Percentiles rank a stretch among this genome's conserved stretches.
phyloP scores from a whole-genome alignment of 495 filamentous ascomycete species.

The Recurvomyces mirabilis region DNA sequence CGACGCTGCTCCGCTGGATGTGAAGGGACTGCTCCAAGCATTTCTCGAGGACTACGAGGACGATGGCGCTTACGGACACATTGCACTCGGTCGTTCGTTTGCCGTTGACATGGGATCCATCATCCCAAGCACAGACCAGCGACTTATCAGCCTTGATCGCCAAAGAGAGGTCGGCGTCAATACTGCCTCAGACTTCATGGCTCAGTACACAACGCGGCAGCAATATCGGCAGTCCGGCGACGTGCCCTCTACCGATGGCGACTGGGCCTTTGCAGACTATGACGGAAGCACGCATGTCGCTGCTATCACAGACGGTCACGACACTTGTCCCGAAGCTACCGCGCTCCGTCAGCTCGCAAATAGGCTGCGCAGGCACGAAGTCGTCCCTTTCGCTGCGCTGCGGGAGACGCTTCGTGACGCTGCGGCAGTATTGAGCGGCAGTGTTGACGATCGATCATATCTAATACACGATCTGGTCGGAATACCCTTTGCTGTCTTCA shows the following conservation, averaged over 20 bases:
- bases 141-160: conserved; percentile 53
- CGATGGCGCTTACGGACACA: conserved; percentile 72
- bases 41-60: conserved; percentile 92
- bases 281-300: conserved; percentile 5
- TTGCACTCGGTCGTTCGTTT: conserved; percentile 90
- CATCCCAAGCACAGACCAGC: conserved; percentile 80
- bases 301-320: not conserved
- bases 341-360: conserved; percentile 52
- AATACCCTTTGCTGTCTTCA: conserved; percentile 86
- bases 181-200: conserved; percentile 87
- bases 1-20: conserved; percentile 79
- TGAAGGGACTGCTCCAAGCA: conserved; percentile 86
- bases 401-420: conserved; percentile 71
- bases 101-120: conserved; percentile 82
- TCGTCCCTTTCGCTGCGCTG: conserved; percentile 61
- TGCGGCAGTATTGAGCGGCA: conserved; percentile 71
- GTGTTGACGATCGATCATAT: conserved; percentile 56
- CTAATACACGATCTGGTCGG: conserved; percentile 76
- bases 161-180: conserved; percentile 64
- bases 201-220: conserved; percentile 93
- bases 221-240: conserved; percentile 72
- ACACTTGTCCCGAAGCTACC: conserved; percentile 37
- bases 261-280: conserved; percentile 49
- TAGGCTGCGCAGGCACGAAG: conserved; percentile 51
- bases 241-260: conserved; percentile 37